A percentile compares a stretch with the other conserved stretches of the same genome.
phyloP scores from a whole-genome alignment of 164 flowering plant genomes.

The Vitis cinerea region DNA sequence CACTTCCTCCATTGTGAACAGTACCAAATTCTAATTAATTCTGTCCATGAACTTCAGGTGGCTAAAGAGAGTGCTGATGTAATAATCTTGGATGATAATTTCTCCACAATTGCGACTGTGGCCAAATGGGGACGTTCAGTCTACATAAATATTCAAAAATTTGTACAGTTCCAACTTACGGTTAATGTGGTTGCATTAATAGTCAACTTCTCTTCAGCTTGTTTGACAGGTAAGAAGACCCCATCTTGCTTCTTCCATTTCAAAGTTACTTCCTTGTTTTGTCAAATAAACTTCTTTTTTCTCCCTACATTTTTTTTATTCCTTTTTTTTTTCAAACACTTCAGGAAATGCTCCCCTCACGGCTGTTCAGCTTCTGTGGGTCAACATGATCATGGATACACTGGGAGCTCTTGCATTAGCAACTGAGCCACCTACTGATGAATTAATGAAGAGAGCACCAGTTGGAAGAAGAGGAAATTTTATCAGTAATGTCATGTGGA shows the following conservation, averaged over 20 bases:
- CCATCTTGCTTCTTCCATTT: background rate
- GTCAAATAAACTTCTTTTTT: background rate
- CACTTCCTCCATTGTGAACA: too few relatives aligned
- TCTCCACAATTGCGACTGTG: slow-evolving; percentile 81
- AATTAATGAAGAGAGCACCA: slow-evolving; percentile 65
- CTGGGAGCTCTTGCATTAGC: slow-evolving; percentile 82
- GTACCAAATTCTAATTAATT: background rate
- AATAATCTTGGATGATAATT: slow-evolving; percentile 80
- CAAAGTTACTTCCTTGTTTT: background rate
- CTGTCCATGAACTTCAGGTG: slow-evolving; percentile 40
- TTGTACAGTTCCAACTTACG: slow-evolving; percentile 82
- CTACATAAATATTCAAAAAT: slow-evolving; percentile 78
- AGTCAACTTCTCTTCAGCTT: slow-evolving; percentile 76
- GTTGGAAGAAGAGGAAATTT: slow-evolving; percentile 61
- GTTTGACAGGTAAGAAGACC: slow-evolving; percentile 53
- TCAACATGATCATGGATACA: slow-evolving; percentile 77
- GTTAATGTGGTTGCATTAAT: slow-evolving; percentile 70
- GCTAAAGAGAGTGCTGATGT: slow-evolving; percentile 95
- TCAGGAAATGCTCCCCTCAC: slow-evolving; percentile 72
- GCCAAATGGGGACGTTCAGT: slow-evolving; percentile 92
- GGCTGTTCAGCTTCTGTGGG: slow-evolving; percentile 78
- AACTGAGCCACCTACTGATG: slow-evolving; percentile 80
- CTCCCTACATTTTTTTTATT: background rate
- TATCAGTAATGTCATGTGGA: slow-evolving; percentile 68
- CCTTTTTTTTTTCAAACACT: background rate